Percentiles rank a stretch among this genome's conserved stretches.
Evolutionary conservation across 192 early-diverging fungal genomes (phyloP).

Genomic region (Glomus cerebriforme): DNA sequence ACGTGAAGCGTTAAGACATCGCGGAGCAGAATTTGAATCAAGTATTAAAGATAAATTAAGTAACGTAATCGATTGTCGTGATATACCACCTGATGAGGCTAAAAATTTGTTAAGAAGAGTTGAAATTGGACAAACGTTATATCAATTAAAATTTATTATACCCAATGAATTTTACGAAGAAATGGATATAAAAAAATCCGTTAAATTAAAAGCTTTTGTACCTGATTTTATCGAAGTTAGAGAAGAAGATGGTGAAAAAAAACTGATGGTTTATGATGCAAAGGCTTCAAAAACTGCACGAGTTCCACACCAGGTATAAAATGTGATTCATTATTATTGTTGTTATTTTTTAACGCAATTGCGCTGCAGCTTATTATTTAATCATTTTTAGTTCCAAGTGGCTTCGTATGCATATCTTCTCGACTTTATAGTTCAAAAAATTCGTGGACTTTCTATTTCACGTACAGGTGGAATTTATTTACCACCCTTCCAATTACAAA

Average conservation of each 20-base stretch:
- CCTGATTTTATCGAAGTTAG: slow-evolving; percentile 36
- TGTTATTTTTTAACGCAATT: too few species aligned
- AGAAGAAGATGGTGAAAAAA: slow-evolving; percentile 1
- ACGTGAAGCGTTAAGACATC: slow-evolving; percentile 20
- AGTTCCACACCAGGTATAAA: slow-evolving; percentile 35
- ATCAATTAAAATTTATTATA: slow-evolving; percentile 32
- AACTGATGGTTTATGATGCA: slow-evolving; percentile 32
- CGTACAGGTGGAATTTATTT: slow-evolving; percentile 32
- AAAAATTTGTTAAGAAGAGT: slow-evolving; percentile 10
- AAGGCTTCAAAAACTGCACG: slow-evolving; percentile 35
- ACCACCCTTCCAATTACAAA: slow-evolving; percentile 13
- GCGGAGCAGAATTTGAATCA: slow-evolving; percentile 32
- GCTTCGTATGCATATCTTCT: slow-evolving; percentile 34
- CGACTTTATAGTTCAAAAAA: slow-evolving; percentile 15
- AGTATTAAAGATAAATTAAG: slow-evolving; percentile 12
- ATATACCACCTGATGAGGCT: background rate
- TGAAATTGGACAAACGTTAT: slow-evolving; percentile 30
- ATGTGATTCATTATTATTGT: background rate
- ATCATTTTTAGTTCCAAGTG: slow-evolving; percentile 35
- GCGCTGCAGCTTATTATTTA: background rate
- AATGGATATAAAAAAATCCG: slow-evolving; percentile 10
- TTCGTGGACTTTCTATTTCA: slow-evolving; percentile 27
- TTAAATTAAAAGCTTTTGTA: slow-evolving; percentile 28
- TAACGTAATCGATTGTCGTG: slow-evolving; percentile 25
- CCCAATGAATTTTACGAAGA: slow-evolving; percentile 30